phyloP scores from a whole-genome alignment of 345 rosid species.

The Pugionium dolabratum region DNA sequence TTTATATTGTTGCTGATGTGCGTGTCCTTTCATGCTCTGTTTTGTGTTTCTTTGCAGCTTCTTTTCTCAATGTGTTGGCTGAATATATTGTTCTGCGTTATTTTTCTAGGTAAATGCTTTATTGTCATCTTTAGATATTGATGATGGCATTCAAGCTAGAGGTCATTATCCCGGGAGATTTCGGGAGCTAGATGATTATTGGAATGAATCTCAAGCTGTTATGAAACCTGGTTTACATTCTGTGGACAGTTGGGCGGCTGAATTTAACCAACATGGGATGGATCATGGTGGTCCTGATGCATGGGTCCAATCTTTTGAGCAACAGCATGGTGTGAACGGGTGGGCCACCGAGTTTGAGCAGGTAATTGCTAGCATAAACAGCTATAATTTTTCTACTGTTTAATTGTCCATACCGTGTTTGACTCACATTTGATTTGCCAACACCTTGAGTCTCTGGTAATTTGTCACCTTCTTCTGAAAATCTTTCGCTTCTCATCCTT shows the following conservation, averaged over 20 bases:
- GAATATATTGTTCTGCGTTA: conserved; percentile 18
- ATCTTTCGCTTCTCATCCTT: conserved; percentile 5
- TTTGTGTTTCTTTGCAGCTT: not conserved
- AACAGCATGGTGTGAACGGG: conserved; percentile 83
- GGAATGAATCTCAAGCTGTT: conserved; percentile 96
- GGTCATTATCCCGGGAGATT: conserved; percentile 78
- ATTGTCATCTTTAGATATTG: conserved; percentile 88
- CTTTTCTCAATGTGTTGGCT: conserved; percentile 9
- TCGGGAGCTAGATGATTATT: conserved; percentile 83
- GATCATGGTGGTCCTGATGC: conserved; percentile 62
- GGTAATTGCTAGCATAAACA: conserved; percentile 47
- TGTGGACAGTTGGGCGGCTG: conserved; percentile 77
- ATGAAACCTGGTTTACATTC: conserved; percentile 57
- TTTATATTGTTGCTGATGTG: no score
- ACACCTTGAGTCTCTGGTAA: conserved; percentile 11
- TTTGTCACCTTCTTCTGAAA: conserved; percentile 14
- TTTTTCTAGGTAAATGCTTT: conserved; percentile 78
- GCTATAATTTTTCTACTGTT: conserved; percentile 17
- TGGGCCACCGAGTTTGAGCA: conserved; percentile 98
- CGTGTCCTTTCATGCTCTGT: no score
- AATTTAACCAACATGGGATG: conserved; percentile 63
- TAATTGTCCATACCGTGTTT: conserved; percentile 16
- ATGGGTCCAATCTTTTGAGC: conserved; percentile 93
- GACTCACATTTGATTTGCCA: not conserved
- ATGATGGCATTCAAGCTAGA: conserved; percentile 61